Conservation (phyloP, 2,329 filamentous ascomycete species). For the Xenosphaeropsis pyriputrescens region DNA sequence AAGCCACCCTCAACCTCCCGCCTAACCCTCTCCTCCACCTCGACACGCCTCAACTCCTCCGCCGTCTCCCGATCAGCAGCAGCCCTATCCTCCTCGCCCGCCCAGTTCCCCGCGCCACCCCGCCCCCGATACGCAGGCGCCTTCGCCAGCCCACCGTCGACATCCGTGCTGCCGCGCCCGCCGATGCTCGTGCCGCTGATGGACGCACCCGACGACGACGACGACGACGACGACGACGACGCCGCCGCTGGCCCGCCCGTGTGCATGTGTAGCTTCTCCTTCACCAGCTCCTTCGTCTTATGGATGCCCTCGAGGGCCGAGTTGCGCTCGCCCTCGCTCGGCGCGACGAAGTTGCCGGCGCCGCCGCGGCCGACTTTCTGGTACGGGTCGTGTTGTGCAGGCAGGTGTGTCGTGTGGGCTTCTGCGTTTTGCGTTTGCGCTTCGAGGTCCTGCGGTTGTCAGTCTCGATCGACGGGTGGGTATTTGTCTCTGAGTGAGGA, state of each 20-base stretch:
- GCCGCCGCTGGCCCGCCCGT: too few species aligned
- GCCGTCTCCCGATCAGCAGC: constrained; percentile 8
- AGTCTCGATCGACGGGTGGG: neutral
- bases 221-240: too few species aligned
- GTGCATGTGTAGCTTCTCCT: constrained; percentile 3
- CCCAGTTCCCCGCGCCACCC: constrained; percentile 44
- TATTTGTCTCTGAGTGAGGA: neutral
- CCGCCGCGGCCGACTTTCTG: constrained; percentile 38
- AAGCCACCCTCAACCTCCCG: constrained; percentile 32
- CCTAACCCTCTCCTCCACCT: constrained; percentile 26
- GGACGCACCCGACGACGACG: neutral
- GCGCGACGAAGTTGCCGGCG: constrained; percentile 40
- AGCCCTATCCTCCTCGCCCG: constrained; percentile 11
- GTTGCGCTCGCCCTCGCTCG: constrained; percentile 3
- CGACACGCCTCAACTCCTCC: constrained; percentile 19
- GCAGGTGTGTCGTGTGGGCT: constrained; percentile 7
- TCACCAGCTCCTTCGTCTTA: constrained; percentile 5
- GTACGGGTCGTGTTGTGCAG: constrained; percentile 19
- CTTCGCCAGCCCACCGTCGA: constrained; percentile 1
- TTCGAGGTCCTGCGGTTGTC: constrained; percentile 25
- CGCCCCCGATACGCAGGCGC: constrained; percentile 22
- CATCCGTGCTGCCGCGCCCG: constrained; percentile 6
- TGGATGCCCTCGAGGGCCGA: constrained; percentile 12
- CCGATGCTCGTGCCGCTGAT: too few species aligned
- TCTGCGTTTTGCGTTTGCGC: constrained; percentile 6